phyloP scores from a whole-genome alignment of 176 grass and related monocot genomes.

The Microstegium vimineum region DNA sequence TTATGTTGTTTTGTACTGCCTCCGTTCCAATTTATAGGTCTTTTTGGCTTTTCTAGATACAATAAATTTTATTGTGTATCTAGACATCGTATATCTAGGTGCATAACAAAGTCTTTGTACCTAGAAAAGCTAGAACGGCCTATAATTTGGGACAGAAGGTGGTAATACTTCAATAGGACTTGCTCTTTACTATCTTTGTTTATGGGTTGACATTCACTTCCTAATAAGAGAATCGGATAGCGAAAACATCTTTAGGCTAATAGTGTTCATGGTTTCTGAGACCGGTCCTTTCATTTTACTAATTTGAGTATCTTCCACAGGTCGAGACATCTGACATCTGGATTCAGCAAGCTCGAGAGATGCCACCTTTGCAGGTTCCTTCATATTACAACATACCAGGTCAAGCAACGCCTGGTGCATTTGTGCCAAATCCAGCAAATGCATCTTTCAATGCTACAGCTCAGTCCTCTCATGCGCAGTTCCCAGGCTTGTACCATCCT shows the following conservation, averaged over 20 bases:
- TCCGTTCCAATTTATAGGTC: no score
- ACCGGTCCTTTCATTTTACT: background rate
- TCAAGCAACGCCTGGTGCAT: slow-evolving; percentile 62
- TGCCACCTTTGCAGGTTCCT: slow-evolving; percentile 51
- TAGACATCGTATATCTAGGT: no score
- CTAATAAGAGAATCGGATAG: background rate
- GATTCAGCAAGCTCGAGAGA: slow-evolving; percentile 64
- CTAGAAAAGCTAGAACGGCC: no score
- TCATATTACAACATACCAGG: slow-evolving; percentile 66
- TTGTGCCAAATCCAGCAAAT: slow-evolving; percentile 63
- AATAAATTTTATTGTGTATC: no score
- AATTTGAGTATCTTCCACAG: slow-evolving; percentile 24
- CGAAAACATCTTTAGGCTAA: background rate
- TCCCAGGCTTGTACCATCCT: slow-evolving; percentile 67
- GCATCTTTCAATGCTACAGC: slow-evolving; percentile 68
- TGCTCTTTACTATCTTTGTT: background rate
- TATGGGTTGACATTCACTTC: background rate
- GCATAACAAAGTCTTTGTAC: no score
- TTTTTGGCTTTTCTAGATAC: no score
- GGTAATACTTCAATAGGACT: background rate
- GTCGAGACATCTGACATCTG: slow-evolving; percentile 75
- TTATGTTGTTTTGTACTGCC: no score
- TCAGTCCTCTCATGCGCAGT: slow-evolving; percentile 61
- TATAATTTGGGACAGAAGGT: no score
- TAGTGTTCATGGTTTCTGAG: background rate